Base-by-base conservation (phyloP, 2,329 filamentous ascomycete genomes). In the Fusarium oligoseptatum region DNA sequence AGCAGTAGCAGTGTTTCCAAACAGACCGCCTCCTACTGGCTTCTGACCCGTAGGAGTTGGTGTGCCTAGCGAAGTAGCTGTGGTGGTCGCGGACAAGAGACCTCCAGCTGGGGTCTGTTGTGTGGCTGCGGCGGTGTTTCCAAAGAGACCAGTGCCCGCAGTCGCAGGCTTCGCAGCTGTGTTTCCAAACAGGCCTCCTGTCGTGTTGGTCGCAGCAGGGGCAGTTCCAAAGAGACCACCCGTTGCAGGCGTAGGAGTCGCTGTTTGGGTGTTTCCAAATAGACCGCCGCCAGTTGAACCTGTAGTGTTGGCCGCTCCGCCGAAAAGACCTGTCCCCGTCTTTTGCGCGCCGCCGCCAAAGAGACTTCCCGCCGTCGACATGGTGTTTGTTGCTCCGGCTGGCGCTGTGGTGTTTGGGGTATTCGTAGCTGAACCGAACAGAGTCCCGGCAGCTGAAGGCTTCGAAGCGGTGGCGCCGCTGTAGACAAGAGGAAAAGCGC, bases 361-460 rank as follows among this genome's bases (percentile, higher is more conserved):
- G 41, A 77, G 66, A 60, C 83, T 80, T 48, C 84, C 82, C 22
- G 80, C 78, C 22, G 82, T 81, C 56, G 84, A 80, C 78, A 84
- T 84, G 65, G 63, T 77, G 79, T 74, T 72, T 68, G 78, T 72
- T 68, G 78, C 70, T 65, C 60, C 69, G 66, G 62, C 73, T 68
- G 76, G 61, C 37, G 79, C 68, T 15, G 81, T 70, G n/a, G 80
- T 75, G 77, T 80, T 70, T 39, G 48, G 24, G 60, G 77, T 73
- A 29, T 78, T 73, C 29, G 76, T 72, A 60, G 74, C 70, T 50
- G 82, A 80, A 57, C 83, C 83, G 70, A 85, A 84, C 17, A 86
- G 80, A 58, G 81, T 80, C 15, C 80, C 80, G 22, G 82, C 69
- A 43, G 82, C 80, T 36, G 83, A 76, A 58, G 83, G 79, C 66